Evolutionary conservation across 139 green algal species (phyloP).

Genomic region (Picochlorum sp.): DNA sequence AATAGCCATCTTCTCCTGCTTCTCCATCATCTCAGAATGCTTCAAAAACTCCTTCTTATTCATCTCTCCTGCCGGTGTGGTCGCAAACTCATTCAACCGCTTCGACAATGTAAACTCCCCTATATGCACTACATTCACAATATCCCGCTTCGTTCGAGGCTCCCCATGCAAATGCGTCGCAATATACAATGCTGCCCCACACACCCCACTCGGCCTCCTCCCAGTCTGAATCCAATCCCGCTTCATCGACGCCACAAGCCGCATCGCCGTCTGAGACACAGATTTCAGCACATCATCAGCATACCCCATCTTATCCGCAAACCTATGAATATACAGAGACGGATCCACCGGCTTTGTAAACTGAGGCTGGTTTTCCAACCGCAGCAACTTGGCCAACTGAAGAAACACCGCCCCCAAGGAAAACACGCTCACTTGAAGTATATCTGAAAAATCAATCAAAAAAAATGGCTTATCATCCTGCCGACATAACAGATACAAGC

Average conservation of each 20-base stretch:
- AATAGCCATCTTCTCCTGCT: background rate
- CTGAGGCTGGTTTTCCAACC: constrained; percentile 74
- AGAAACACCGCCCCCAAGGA: constrained; percentile 80
- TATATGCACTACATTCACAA: constrained; percentile 80
- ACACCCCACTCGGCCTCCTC: constrained; percentile 77
- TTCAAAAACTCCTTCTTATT: constrained; percentile 59
- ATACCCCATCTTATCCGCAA: constrained; percentile 61
- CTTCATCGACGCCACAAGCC: constrained; percentile 94
- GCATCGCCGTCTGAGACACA: constrained; percentile 75
- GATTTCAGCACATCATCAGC: background rate
- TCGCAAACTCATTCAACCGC: constrained; percentile 77
- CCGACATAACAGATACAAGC: constrained; percentile 93
- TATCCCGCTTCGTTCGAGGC: constrained; percentile 61
- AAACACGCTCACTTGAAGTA: constrained; percentile 63
- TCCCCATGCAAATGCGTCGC: constrained; percentile 84
- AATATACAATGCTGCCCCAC: constrained; percentile 91
- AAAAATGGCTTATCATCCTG: constrained; percentile 92
- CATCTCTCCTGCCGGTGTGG: constrained; percentile 40
- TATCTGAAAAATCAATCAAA: constrained; percentile 96
- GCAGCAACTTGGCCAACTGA: constrained; percentile 80
- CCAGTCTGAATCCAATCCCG: constrained; percentile 98
- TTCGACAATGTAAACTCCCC: constrained; percentile 79
- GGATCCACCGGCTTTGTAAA: constrained; percentile 86
- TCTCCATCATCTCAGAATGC: constrained; percentile 6
- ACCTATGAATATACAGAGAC: constrained; percentile 90